A percentile compares a stretch with the other conserved stretches of the same genome.
Evolutionary conservation across 345 rosid genomes (phyloP).

Genomic region (Eucalyptus erythrocorys): DNA sequence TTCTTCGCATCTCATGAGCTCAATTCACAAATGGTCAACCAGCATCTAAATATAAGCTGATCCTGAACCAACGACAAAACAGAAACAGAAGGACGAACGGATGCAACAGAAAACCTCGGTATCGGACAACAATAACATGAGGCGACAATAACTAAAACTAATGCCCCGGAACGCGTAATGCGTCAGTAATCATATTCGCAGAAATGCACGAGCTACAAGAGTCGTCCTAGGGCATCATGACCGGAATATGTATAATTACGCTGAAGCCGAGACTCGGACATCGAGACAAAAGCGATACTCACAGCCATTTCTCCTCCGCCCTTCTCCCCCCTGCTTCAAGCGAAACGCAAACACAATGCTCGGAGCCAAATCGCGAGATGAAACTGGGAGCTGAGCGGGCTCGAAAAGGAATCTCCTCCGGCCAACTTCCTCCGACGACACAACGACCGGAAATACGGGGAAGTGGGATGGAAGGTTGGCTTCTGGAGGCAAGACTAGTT

Average conservation of each 20-base stretch:
- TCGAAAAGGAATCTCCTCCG: neutral
- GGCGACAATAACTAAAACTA: neutral
- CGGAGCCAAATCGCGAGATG: neutral
- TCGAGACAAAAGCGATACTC: neutral
- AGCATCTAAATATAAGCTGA: neutral
- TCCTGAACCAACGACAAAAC: neutral
- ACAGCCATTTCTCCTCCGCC: neutral
- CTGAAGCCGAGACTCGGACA: neutral
- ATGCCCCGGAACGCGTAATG: neutral
- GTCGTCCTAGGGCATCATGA: neutral
- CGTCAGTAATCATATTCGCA: neutral
- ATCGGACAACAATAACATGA: neutral
- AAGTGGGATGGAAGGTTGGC: neutral
- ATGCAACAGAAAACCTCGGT: neutral
- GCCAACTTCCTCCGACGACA: neutral
- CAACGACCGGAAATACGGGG: neutral
- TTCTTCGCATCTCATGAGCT: neutral
- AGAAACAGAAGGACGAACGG: neutral
- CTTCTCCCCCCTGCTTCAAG: neutral
- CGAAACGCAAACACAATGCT: neutral
- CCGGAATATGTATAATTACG: neutral
- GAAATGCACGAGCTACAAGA: neutral
- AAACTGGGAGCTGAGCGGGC: neutral
- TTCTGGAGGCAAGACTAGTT: neutral
- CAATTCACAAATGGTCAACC: neutral